These are phyloP conservation scores for Populus hybrid DNA, from an alignment of 441 rosid species.

Conservation along the genomic window DNA sequence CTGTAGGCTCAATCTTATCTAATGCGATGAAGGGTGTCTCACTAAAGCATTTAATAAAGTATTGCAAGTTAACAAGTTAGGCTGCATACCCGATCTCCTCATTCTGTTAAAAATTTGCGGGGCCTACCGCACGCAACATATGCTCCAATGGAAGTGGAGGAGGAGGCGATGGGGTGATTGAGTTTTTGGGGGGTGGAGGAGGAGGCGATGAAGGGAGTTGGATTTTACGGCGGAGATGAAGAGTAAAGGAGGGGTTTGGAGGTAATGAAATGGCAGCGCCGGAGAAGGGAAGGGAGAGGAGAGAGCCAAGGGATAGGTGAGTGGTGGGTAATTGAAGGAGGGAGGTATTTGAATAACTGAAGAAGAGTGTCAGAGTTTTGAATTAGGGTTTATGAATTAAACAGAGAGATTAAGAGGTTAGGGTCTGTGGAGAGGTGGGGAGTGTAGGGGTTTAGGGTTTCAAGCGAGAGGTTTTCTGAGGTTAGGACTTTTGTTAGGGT, in stretches of 20 bases:
- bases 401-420: slow-evolving; percentile 39
- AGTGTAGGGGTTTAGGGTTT: slow-evolving; percentile 42
- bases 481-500: slow-evolving; percentile 38
- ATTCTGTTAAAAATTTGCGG: slow-evolving; percentile 61
- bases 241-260: slow-evolving; percentile 65
- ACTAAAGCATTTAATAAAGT: slow-evolving; percentile 62
- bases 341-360: slow-evolving; percentile 50
- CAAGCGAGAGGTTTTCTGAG: slow-evolving; percentile 24
- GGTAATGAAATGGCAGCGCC: slow-evolving; percentile 51
- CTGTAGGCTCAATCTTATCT: slow-evolving; percentile 40
- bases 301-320: slow-evolving; percentile 56
- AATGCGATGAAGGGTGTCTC: slow-evolving; percentile 63
- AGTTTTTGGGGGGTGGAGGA: slow-evolving; percentile 34
- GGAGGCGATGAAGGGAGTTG: slow-evolving; percentile 41
- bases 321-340: slow-evolving; percentile 19
- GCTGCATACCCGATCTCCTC: slow-evolving; percentile 52
- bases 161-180: slow-evolving; percentile 15
- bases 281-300: slow-evolving; percentile 52
- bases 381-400: slow-evolving; percentile 48
- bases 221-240: slow-evolving; percentile 54
- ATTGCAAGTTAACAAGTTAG: slow-evolving; percentile 68
- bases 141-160: slow-evolving; percentile 48
- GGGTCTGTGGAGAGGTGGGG: slow-evolving; percentile 45
- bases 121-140: slow-evolving; percentile 59
- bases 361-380: slow-evolving; percentile 43